Percentiles rank a stretch among this genome's conserved stretches.
Evolutionary conservation across 2,329 filamentous ascomycete genomes (phyloP).

Genomic region (Aspergillus versicolor): DNA sequence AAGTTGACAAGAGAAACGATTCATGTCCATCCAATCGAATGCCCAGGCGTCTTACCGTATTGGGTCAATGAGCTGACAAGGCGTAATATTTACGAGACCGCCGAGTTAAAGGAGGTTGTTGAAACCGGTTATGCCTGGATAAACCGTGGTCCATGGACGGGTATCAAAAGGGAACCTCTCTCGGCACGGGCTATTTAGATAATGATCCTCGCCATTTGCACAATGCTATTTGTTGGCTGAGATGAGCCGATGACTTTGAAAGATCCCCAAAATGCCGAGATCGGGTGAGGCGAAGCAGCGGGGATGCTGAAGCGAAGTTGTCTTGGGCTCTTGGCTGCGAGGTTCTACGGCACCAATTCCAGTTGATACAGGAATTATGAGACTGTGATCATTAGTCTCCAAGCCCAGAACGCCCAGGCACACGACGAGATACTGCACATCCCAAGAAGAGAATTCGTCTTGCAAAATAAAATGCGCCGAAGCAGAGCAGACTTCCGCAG

Average conservation of each 20-base stretch:
- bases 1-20: background rate
- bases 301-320: background rate
- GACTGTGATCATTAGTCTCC: background rate
- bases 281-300: background rate
- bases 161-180: background rate
- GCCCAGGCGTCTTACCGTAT: background rate
- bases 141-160: background rate
- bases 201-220: background rate
- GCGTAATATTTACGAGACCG: background rate
- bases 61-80: background rate
- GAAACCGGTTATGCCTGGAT: background rate
- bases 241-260: background rate
- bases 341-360: background rate
- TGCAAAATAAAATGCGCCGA: background rate
- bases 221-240: background rate
- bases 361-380: no score
- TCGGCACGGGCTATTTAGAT: background rate
- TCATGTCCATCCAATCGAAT: background rate
- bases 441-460: background rate
- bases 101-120: background rate
- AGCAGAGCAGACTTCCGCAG: background rate
- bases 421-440: background rate
- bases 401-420: slow-evolving; percentile 5
- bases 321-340: slow-evolving; percentile 5
- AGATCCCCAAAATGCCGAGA: background rate